phyloP scores from a whole-genome alignment of 2,329 filamentous ascomycete genomes.

The Fusarium abutilonis region DNA sequence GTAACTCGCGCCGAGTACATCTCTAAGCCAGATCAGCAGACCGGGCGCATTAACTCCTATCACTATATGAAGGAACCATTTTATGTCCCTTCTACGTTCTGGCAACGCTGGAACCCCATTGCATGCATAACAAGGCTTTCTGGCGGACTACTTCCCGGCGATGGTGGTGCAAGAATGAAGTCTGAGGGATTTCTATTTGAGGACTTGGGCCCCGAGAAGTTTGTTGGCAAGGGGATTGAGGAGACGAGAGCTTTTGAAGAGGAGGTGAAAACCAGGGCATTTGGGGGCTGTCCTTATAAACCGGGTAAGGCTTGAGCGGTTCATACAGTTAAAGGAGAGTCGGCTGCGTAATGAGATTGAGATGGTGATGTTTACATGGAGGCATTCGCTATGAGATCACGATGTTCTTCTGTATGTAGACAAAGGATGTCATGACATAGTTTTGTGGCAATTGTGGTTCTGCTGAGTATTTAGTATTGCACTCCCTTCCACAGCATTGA shows the following conservation, averaged over 20 bases:
- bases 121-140: constrained; percentile 58
- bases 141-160: constrained; percentile 60
- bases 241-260: constrained; percentile 48
- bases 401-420: too few species aligned
- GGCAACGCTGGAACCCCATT: constrained; percentile 69
- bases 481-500: too few species aligned
- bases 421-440: too few species aligned
- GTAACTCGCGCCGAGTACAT: constrained; percentile 53
- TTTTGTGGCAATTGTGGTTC: too few species aligned
- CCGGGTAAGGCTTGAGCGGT: constrained; percentile 1
- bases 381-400: neutral
- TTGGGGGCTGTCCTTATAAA: constrained; percentile 58
- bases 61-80: constrained; percentile 71
- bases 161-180: constrained; percentile 51
- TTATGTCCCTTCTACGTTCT: constrained; percentile 68
- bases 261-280: constrained; percentile 48
- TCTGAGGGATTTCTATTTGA: constrained; percentile 63
- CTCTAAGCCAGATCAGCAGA: constrained; percentile 60
- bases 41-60: constrained; percentile 61
- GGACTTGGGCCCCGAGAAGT: constrained; percentile 69
- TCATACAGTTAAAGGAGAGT: neutral
- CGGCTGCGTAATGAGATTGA: too few species aligned
- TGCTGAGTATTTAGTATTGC: too few species aligned
- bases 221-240: constrained; percentile 62
- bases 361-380: neutral